Percentiles rank a stretch among this genome's conserved stretches.
phyloP scores from a whole-genome alignment of 805 yeast genomes.

The Nakazawaea ambrosiae region DNA sequence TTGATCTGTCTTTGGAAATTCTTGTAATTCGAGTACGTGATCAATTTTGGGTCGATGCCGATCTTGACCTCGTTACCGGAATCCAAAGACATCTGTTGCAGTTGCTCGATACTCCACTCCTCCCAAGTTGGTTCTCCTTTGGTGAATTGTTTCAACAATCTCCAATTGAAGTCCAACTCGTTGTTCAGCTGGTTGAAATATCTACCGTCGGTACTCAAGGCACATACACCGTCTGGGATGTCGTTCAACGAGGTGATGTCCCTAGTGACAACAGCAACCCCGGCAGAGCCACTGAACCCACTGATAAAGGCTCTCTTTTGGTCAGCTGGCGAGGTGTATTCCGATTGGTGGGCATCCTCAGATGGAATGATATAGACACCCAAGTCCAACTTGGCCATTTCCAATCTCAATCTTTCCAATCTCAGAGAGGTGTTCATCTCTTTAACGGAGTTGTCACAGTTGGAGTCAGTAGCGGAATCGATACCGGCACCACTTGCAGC shows the following conservation, averaged over 20 bases:
- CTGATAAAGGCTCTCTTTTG: slow-evolving; percentile 49
- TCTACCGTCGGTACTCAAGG: slow-evolving; percentile 54
- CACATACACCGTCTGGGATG: slow-evolving; percentile 47
- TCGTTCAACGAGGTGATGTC: slow-evolving; percentile 44
- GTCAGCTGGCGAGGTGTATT: slow-evolving; percentile 46
- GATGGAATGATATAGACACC: slow-evolving; percentile 63
- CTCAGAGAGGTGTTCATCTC: slow-evolving; percentile 55
- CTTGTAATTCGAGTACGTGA: slow-evolving; percentile 29
- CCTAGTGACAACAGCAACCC: slow-evolving; percentile 50
- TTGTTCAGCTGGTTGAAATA: slow-evolving; percentile 53
- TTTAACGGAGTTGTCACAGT: slow-evolving; percentile 19
- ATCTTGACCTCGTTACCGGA: slow-evolving; percentile 27
- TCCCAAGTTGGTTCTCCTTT: slow-evolving; percentile 48
- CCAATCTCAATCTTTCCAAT: slow-evolving; percentile 49
- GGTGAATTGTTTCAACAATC: slow-evolving; percentile 44
- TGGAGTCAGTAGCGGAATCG: neutral
- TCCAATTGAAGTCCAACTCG: slow-evolving; percentile 57
- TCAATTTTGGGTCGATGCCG: slow-evolving; percentile 44
- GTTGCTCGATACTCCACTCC: slow-evolving; percentile 48
- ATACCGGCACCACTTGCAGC: neutral
- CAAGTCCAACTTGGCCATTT: slow-evolving; percentile 56
- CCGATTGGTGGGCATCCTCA: slow-evolving; percentile 62
- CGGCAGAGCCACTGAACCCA: slow-evolving; percentile 59
- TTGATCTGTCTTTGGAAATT: slow-evolving; percentile 26
- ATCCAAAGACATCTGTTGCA: slow-evolving; percentile 41